Conservation (phyloP, 257 asterid genomes). For the Plantago ovata region DNA sequence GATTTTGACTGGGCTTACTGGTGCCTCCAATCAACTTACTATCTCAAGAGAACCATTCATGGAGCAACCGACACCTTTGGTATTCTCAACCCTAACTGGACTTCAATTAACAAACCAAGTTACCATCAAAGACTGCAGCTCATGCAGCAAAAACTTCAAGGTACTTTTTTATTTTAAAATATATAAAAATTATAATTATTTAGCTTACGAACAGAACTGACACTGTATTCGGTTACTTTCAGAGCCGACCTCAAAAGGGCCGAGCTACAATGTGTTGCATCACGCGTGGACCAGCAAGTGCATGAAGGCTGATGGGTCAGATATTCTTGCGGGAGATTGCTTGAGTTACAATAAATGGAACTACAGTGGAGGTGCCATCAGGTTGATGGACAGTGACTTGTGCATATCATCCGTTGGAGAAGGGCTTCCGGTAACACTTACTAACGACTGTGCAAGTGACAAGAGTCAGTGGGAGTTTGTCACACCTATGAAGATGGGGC, state of each 20-base stretch:
- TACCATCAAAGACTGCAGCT: conserved; percentile 28
- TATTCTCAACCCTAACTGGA: conserved; percentile 37
- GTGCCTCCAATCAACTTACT: conserved; percentile 59
- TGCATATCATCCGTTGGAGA: conserved; percentile 37
- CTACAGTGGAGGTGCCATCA: conserved; percentile 23
- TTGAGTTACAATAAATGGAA: conserved; percentile 28
- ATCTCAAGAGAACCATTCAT: conserved; percentile 29
- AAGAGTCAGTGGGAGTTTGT: conserved; percentile 30
- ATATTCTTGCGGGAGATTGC: conserved; percentile 24
- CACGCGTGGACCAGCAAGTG: conserved; percentile 41
- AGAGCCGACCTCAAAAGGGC: conserved; percentile 30
- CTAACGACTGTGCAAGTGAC: conserved; percentile 26
- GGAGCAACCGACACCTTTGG: conserved; percentile 48
- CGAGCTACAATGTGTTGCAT: conserved; percentile 23
- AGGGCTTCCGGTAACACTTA: conserved; percentile 31
- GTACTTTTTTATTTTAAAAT: conserved; percentile 11
- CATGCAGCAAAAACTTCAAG: conserved; percentile 27
- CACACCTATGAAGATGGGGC: conserved; percentile 21
- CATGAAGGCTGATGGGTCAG: conserved; percentile 8
- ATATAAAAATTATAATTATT: background rate
- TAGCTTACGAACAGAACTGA: too few species aligned
- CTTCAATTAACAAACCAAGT: conserved; percentile 28
- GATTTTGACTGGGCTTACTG: conserved; percentile 65
- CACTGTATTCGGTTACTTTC: background rate
- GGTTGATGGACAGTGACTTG: conserved; percentile 16